phyloP scores from a whole-genome alignment of 331 rosid species.

The Cydonia oblonga region DNA sequence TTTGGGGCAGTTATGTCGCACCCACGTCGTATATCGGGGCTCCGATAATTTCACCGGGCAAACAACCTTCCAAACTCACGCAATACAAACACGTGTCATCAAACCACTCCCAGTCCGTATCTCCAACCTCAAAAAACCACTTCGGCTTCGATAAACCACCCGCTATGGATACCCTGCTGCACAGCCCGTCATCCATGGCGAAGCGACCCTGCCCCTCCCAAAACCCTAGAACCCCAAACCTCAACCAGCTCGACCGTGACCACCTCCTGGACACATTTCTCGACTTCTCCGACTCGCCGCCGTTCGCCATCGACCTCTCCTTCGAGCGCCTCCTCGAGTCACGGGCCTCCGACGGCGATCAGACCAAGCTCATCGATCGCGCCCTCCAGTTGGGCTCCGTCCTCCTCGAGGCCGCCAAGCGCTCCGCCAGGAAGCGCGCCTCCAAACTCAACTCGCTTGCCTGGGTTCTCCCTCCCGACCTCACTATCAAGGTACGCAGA shows the following conservation, averaged over 20 bases:
- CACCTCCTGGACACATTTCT: constrained; percentile 47
- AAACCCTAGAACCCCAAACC: constrained; percentile 46
- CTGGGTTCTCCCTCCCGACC: constrained; percentile 92
- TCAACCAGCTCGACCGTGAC: constrained; percentile 27
- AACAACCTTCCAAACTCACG: background rate
- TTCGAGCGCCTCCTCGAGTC: constrained; percentile 70
- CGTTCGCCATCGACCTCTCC: constrained; percentile 66
- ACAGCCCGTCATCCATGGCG: constrained; percentile 57
- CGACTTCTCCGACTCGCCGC: constrained; percentile 50
- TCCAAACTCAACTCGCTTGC: constrained; percentile 63
- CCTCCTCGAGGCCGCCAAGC: constrained; percentile 68
- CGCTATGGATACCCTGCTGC: constrained; percentile 45
- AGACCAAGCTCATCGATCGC: constrained; percentile 52
- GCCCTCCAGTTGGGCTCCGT: constrained; percentile 48
- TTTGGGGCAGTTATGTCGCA: background rate
- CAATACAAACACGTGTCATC: constrained; percentile 31
- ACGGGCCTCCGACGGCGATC: constrained; percentile 49
- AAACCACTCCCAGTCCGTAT: background rate
- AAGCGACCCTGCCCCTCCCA: constrained; percentile 85
- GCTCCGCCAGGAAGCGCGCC: constrained; percentile 70
- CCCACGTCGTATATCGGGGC: background rate
- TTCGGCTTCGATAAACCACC: constrained; percentile 18
- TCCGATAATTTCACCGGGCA: too few species aligned
- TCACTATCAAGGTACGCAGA: constrained; percentile 62
- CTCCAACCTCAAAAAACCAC: constrained; percentile 4